Base-by-base conservation (phyloP, 1,284 basidiomycete genomes). In the Sporisorium scitamineum region DNA sequence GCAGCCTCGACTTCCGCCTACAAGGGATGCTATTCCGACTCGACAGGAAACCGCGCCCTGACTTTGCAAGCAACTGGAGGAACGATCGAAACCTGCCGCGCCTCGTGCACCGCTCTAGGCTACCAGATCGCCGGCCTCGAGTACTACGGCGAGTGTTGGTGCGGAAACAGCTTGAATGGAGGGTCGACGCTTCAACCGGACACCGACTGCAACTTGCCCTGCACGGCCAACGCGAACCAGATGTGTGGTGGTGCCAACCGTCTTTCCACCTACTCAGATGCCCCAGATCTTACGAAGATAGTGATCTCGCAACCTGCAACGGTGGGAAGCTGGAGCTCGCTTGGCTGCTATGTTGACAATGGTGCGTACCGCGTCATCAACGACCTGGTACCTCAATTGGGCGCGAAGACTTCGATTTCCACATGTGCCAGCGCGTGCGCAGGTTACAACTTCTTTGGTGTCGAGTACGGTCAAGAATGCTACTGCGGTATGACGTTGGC, bases 391-490 rank as follows among this genome's bases (percentile, higher is more conserved):
- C 57, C 65, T 0, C 18, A 55, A 11, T 9, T 56, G 16, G 53
- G 45, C 4, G 16, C 24, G 1, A 32, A 37, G 26, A 64, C 48
- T 26, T 84, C 85, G 37, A 66, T 83, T 57, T 83, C 85, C 70
- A 63, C 53, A 37, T 87, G 86, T 66, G 70, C 85, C 18, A 63
- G 78, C 7, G 63, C 68, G 16, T 86, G 86, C 66, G 80, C 82
- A 47, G 84, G 84, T 1, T 87, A 81, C 80, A 74, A 67, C 16
- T 86, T 78, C 52, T 85, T 85, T 37, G 86, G 86, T 61, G 70
- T 86, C 20, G 80, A 87, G 72, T 85, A 75, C 59, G 81, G 82
- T n/a, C 56, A 78, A 39, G 80, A 86, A 57, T 86, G 85, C 69
- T 85, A 81, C 74, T 86, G 86, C 59, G 80, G 80, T 27, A 76